Evolutionary conservation across 495 filamentous ascomycete genomes (phyloP), one percentile per base, ranked within the genome.

Genomic region (Hyaloscypha hepaticicola): DNA sequence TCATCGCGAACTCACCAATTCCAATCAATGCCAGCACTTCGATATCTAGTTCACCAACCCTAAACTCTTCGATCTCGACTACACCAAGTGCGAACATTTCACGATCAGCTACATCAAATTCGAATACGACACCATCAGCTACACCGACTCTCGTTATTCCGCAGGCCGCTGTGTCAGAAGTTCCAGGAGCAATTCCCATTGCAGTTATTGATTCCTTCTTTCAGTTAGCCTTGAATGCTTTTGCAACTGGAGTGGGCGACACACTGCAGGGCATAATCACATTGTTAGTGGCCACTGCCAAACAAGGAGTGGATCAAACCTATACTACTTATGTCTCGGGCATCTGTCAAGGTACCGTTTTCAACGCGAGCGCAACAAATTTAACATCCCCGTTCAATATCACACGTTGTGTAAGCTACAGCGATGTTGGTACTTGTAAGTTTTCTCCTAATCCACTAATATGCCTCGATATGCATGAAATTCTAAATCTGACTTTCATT

Each of bases 151-250:
- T 62, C 49, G 22, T 27, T 14, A 41, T 55, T 2, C 60, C 60
- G 19, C 48, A 62, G 16, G 24, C 27, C 14, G 28, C 60, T 5
- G 48, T n/a, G 26, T 5, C 45, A 11, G n/a, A 26, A 38, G 53
- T 53, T 34, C 60, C 60, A 52, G 60, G 48, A 55, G 60, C 60
- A 1, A 62, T 62, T 27, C 60, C 60, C 16, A 62, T 62, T 25
- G 22, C 19, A 28, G 8, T 62, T 6, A n/a, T 62, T 21, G 21
- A 26, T 14, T 33, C 60, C 12, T 50, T 53, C 3, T 62, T 62
- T 28, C 60, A 62, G 26, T 28, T 55, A 12, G 33, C 41, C 22
- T 28, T 62, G 22, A 55, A 62, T 29, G 52, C 60, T 33, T 27
- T 62, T 21, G 60, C 49, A 21, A 62, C 28, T 55, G 48, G 28